Conservation (phyloP, 2,329 filamentous ascomycete genomes). For the Clonostachys solani region DNA sequence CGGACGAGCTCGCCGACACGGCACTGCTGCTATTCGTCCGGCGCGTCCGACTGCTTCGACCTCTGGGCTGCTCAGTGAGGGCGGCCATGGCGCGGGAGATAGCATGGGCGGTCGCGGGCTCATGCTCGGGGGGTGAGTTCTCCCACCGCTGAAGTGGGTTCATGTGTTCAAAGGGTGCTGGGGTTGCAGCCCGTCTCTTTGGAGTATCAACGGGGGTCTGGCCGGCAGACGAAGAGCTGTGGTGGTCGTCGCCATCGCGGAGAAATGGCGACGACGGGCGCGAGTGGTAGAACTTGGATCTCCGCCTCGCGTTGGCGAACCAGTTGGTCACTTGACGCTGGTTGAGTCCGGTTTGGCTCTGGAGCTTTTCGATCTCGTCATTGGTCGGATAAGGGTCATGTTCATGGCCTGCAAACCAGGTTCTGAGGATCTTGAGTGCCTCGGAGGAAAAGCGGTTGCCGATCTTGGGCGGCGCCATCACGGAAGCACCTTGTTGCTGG, state of each 20-base stretch:
- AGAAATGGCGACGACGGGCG: constrained; percentile 40
- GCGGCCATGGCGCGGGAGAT: constrained; percentile 14
- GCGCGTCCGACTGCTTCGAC: constrained; percentile 8
- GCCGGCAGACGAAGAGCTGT: background rate
- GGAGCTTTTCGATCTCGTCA: constrained; percentile 68
- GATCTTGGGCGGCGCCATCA: constrained; percentile 7
- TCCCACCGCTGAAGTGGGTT: constrained; percentile 16
- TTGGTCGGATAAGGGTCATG: constrained; percentile 80
- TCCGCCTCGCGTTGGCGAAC: constrained; percentile 77
- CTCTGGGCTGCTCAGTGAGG: constrained; percentile 6
- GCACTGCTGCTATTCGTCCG: constrained; percentile 8
- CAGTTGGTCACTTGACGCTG: constrained; percentile 79
- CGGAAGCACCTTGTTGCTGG: no score
- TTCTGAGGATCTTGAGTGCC: constrained; percentile 8
- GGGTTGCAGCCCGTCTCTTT: constrained; percentile 16
- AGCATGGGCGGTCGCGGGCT: constrained; percentile 14
- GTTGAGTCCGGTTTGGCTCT: constrained; percentile 68
- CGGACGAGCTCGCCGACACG: constrained; percentile 3
- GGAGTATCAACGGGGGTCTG: constrained; percentile 47
- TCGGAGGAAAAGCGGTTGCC: constrained; percentile 13
- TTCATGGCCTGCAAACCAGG: constrained; percentile 9
- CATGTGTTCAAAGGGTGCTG: constrained; percentile 13
- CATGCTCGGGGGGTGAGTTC: constrained; percentile 15
- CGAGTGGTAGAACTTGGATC: constrained; percentile 64
- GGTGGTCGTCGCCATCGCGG: no score